Evolutionary conservation across 2,329 filamentous ascomycete genomes (phyloP).

Genomic region (Fusarium chlamydosporum): DNA sequence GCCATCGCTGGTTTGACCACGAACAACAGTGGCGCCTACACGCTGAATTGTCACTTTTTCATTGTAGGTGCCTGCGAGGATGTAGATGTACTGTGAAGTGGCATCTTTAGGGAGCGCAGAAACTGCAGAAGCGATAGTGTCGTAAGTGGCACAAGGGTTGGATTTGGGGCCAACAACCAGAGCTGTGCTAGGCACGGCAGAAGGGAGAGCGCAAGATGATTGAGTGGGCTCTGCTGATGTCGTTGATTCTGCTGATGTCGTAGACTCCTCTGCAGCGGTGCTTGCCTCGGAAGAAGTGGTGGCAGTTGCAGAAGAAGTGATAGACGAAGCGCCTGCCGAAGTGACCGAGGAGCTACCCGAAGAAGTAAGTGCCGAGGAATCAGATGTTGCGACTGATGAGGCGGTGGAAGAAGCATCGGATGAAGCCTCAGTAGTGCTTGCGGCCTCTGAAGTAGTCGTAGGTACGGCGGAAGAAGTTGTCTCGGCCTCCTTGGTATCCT

Average conservation of each 20-base stretch:
- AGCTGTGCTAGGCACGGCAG: constrained; percentile 47
- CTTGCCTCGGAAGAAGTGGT: no score
- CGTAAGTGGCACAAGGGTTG: constrained; percentile 58
- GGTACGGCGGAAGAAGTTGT: constrained; percentile 1
- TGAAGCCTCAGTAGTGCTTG: not conserved
- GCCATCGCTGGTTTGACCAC: constrained; percentile 62
- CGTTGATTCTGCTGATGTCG: not conserved
- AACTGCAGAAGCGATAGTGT: constrained; percentile 58
- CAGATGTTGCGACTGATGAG: not conserved
- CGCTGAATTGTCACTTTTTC: constrained; percentile 58
- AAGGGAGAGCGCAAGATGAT: constrained; percentile 28
- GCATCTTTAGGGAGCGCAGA: constrained; percentile 50
- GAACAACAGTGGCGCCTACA: constrained; percentile 59
- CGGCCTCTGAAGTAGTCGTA: not conserved
- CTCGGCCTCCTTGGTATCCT: constrained; percentile 20
- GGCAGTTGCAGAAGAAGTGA: not conserved
- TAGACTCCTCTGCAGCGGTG: not conserved
- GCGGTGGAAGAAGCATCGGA: no score
- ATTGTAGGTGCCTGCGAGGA: constrained; percentile 62
- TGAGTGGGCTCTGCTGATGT: constrained; percentile 16
- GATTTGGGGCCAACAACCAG: constrained; percentile 59
- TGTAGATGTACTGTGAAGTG: constrained; percentile 59
- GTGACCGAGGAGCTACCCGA: not conserved
- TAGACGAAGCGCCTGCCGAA: not conserved
- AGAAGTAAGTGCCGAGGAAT: no score